These are phyloP conservation scores for Ustilago lituana DNA, from an alignment of 1,284 basidiomycete species.

Conservation along the genomic window DNA sequence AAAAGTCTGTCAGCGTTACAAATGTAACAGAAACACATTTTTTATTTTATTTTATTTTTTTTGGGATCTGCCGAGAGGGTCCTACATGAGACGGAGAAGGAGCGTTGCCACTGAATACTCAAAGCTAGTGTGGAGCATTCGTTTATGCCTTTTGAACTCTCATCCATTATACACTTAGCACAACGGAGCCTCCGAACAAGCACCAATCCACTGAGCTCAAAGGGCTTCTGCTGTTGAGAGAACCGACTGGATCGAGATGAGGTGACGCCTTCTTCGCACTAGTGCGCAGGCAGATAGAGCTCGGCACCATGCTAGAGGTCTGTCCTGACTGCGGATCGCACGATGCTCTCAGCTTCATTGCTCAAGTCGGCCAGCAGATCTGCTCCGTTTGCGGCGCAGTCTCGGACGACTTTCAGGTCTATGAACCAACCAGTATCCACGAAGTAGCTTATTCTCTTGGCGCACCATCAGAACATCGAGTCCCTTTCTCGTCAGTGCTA, in stretches of 20 bases:
- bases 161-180: too few relatives aligned
- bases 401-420: constrained; percentile 20
- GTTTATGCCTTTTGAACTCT: too few relatives aligned
- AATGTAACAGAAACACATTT: too few relatives aligned
- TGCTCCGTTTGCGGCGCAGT: constrained; percentile 29
- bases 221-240: too few relatives aligned
- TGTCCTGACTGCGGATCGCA: constrained; percentile 29
- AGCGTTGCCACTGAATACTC: too few relatives aligned
- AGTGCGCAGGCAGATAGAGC: constrained; percentile 1
- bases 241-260: not conserved
- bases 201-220: too few relatives aligned
- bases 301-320: constrained; percentile 8
- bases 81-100: not conserved
- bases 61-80: not conserved
- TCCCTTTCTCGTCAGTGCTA: not conserved
- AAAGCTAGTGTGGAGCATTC: too few relatives aligned
- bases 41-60: too few relatives aligned
- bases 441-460: constrained; percentile 27
- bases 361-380: constrained; percentile 18
- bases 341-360: constrained; percentile 9
- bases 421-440: constrained; percentile 18
- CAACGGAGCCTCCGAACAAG: too few relatives aligned
- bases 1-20: too few relatives aligned
- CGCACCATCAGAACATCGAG: constrained; percentile 1
- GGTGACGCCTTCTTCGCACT: not conserved